Evolutionary conservation across 2,329 filamentous ascomycete species (phyloP), one percentile per base, ranked within the genome.

Genomic region (Setomelanomma holmii): DNA sequence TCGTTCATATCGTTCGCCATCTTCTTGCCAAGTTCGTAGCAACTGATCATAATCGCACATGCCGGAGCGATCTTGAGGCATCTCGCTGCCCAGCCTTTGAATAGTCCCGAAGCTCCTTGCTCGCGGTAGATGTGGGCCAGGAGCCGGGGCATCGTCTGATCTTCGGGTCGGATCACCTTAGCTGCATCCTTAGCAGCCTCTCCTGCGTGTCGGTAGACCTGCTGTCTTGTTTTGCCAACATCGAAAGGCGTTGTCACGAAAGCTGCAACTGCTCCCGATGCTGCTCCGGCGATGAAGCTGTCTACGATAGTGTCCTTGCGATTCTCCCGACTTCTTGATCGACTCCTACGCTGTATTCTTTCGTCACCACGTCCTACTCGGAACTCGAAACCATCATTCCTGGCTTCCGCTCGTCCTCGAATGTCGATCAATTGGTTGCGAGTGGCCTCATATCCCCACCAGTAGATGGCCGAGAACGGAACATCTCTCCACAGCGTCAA

Each of bases 41-140:
- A 96, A 72, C 91, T 96, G 71, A 99, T 98, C 95, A 99, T 99
- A 72, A 99, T 98, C 22, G 95, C 95, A 76, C 95, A 99, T 0
- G 93, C 91, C 1, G 95, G 95, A 1, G 95, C 93, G 4, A 99
- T 93, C 74, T 98, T 98, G 55, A 98, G 80, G 61, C 91, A 96
- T 34, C 95, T 83, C 0, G 95, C 92, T 20, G 91, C 88, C 91
- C 93, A 97, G 38, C 95, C 95, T 64, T 83, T 90, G 84, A 96
- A 98, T 4, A 99, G 78, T 0, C 95, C 95, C 1, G 84, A 72
- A 14, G 86, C 72, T 1, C 95, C 95, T 75, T 98, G 93, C 47
- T 89, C 89, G 63, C 85, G 84, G 79, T 93, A 96, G 45, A 99
- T 98, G 66, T 96, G 91, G 81, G 86, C 87, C n/a, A 99, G 79